These are phyloP conservation scores for Anthoceros angustus DNA, from an alignment of 225 moss, liverwort and hornwort species.

Conservation along the genomic window DNA sequence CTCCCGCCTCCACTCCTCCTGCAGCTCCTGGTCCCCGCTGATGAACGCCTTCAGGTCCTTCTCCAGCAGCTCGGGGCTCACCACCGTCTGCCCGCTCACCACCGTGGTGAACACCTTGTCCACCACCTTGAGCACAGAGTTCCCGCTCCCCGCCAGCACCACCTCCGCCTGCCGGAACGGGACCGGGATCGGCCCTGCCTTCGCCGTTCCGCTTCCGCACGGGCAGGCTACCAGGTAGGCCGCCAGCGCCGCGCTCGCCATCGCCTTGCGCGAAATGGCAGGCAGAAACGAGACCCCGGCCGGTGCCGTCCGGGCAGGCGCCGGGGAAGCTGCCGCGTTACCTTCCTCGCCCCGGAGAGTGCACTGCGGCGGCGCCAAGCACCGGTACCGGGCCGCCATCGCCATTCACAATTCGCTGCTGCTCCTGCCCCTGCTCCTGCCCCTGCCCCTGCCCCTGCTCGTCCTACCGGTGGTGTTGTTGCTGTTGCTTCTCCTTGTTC, in stretches of 20 bases:
- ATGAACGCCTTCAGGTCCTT: slow-evolving; percentile 20
- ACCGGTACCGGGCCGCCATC: no score
- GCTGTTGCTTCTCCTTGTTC: no score
- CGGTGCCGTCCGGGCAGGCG: no score
- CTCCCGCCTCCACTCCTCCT: background rate
- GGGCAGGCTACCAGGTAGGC: background rate
- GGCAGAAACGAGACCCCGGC: no score
- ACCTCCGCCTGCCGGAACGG: background rate
- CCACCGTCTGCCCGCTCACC: slow-evolving; percentile 58
- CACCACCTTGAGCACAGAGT: slow-evolving; percentile 22
- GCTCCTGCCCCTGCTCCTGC: no score
- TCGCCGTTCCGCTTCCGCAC: background rate
- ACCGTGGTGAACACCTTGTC: slow-evolving; percentile 84
- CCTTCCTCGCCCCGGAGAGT: no score
- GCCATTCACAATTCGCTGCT: no score
- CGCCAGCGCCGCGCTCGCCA: background rate
- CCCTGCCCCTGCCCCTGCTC: no score
- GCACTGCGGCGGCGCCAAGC: no score
- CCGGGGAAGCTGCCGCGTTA: no score
- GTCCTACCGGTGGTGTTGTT: no score
- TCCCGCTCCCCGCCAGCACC: background rate
- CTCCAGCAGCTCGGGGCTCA: slow-evolving; percentile 43
- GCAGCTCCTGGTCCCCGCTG: slow-evolving; percentile 16
- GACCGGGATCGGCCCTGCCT: background rate
- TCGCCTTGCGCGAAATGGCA: background rate